These are phyloP conservation scores for Panaeolus papilionaceus DNA, from an alignment of 768 basidiomycete genomes.

Conservation along the genomic window DNA sequence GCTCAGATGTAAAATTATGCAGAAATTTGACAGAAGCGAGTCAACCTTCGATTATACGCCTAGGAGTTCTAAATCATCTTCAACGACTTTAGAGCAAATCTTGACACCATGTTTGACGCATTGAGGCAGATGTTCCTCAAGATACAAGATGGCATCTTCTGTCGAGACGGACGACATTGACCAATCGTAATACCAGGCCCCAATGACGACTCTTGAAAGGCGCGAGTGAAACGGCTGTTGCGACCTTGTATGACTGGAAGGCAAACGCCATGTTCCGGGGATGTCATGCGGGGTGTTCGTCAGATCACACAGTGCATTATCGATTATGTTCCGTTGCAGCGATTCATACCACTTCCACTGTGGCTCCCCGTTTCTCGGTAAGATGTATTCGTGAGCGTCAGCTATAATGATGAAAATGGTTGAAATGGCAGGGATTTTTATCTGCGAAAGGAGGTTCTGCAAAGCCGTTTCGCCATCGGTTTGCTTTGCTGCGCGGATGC, in stretches of 20 bases:
- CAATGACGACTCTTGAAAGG: slow-evolving; percentile 4
- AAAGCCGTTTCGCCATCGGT: neutral
- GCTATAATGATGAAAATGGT: slow-evolving; percentile 1
- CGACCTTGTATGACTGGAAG: neutral
- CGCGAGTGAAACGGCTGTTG: neutral
- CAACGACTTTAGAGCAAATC: neutral
- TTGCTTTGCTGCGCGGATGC: neutral
- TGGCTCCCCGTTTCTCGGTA: neutral
- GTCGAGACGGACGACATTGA: neutral
- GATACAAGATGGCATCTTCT: neutral
- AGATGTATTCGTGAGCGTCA: neutral
- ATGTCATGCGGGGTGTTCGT: neutral
- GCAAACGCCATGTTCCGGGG: neutral
- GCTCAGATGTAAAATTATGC: neutral
- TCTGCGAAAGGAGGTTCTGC: neutral
- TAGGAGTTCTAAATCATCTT: neutral
- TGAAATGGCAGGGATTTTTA: neutral
- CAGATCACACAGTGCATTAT: neutral
- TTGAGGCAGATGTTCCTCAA: neutral
- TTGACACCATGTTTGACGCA: neutral
- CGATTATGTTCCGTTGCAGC: neutral
- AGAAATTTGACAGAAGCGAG: neutral
- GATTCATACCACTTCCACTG: neutral
- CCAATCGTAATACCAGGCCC: neutral
- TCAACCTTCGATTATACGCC: neutral